Base-by-base conservation (phyloP, 441 rosid species). In the Lepidium campestre region DNA sequence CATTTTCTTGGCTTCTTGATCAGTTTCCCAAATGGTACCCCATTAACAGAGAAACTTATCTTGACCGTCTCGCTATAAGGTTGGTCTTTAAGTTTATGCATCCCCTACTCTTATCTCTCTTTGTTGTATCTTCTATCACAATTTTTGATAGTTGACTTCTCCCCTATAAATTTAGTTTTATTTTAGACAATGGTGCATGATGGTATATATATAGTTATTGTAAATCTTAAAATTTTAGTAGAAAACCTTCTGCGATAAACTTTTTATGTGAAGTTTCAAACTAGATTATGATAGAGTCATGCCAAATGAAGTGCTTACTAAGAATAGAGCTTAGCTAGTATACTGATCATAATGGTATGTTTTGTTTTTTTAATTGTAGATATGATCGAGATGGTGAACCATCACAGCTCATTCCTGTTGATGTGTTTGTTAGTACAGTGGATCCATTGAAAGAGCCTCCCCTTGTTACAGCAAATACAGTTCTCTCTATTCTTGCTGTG, bases 21-120 rank as follows among this genome's bases (percentile, higher is more conserved):
- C 98, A 93, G 84, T 90, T 93, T 79, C 98, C 97, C 58, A 93
- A 93, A 74, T 93, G 98, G 98, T 85, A 22, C 59, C 98, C 98
- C 31, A 69, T 89, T 67, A 93, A 93, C 77, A 91, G 97, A n/a
- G 97, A 93, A 82, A 93, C 97, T n/a, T 90, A 75, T 78, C 90
- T 93, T 44, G 97, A 93, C 76, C 87, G 98, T 78, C 96, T 93
- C 35, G 83, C 91, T 60, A 59, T 93, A 73, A 89, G 98, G 97
- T 89, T 66, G 70, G 86, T 81, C 69, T 64, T 34, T 50, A 22
- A 20, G 57, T 69, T 47, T 42, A 50, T 50, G 71, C 36, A 27
- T 49, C 27, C 48, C 34, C 48, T 17, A 22, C 60, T 62, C 49
- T 15, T 10, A 67, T 54, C 59, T 54, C 27, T 18, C 37, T 29